Evolutionary conservation across 2,329 filamentous ascomycete genomes (phyloP).

Genomic region (Teratosphaeria destructans): DNA sequence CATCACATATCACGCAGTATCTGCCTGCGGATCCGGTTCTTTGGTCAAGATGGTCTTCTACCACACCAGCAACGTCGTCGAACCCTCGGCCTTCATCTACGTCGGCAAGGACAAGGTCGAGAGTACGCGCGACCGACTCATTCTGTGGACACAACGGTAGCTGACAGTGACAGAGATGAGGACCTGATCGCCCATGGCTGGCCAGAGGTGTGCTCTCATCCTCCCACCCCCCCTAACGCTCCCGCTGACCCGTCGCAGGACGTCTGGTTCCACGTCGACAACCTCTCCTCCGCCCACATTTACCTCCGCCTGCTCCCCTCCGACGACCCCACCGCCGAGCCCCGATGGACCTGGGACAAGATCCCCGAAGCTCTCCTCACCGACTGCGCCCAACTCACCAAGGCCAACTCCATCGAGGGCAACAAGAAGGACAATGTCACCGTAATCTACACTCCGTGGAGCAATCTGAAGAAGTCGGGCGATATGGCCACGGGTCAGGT

Average conservation of each 20-base stretch:
- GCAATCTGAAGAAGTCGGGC: conserved; percentile 88
- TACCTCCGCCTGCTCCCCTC: conserved; percentile 65
- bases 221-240: background rate
- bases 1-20: no score
- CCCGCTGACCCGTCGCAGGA: conserved; percentile 36
- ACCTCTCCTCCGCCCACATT: conserved; percentile 90
- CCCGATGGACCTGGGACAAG: conserved; percentile 35
- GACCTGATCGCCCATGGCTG: conserved; percentile 89
- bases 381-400: conserved; percentile 94
- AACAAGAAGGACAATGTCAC: conserved; percentile 99
- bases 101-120: conserved; percentile 99
- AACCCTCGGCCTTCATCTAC: conserved; percentile 79
- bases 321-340: background rate
- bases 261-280: conserved; percentile 98
- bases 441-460: conserved; percentile 95
- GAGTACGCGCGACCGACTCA: conserved; percentile 49
- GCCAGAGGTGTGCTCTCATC: conserved; percentile 46
- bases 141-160: conserved; percentile 5
- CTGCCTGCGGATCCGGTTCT: no score
- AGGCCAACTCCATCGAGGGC: conserved; percentile 97
- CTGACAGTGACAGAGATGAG: conserved; percentile 58
- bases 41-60: conserved; percentile 75
- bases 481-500: conserved; percentile 95
- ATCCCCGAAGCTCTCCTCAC: conserved; percentile 65
- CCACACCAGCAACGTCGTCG: conserved; percentile 76